phyloP scores from a whole-genome alignment of 768 basidiomycete genomes.

The Dendrothele bispora region DNA sequence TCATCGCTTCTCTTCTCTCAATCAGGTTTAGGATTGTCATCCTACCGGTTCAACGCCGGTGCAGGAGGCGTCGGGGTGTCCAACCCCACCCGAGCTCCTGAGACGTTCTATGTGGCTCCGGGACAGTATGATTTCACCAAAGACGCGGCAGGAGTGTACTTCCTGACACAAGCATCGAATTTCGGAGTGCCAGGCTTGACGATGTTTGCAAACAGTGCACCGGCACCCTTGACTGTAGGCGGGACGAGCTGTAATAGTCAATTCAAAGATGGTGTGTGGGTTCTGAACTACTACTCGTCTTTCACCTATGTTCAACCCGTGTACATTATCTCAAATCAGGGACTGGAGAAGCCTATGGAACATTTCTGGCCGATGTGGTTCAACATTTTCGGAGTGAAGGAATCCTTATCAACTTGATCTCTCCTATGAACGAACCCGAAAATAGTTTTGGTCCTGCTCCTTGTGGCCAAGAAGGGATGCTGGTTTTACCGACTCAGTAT shows the following conservation, averaged over 20 bases:
- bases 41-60: conserved; percentile 44
- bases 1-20: conserved; percentile 38
- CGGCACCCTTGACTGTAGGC: conserved; percentile 32
- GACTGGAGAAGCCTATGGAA: conserved; percentile 37
- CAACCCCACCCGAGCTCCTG: conserved; percentile 34
- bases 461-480: conserved; percentile 49
- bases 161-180: conserved; percentile 36
- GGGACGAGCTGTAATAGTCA: conserved; percentile 34
- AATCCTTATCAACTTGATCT: conserved; percentile 38
- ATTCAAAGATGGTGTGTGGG: conserved; percentile 29
- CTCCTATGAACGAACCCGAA: conserved; percentile 46
- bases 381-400: conserved; percentile 37
- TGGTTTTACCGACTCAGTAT: conserved; percentile 37
- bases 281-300: background rate
- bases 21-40: conserved; percentile 38
- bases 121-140: conserved; percentile 40
- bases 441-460: conserved; percentile 35
- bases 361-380: conserved; percentile 41
- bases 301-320: background rate
- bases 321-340: conserved; percentile 15
- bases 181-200: conserved; percentile 37
- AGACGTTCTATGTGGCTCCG: conserved; percentile 36
- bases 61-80: conserved; percentile 42
- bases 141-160: conserved; percentile 40
- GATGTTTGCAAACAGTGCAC: conserved; percentile 44